Evolutionary conservation across 257 asterid genomes (phyloP).

Genomic region (Apocynum venetum): DNA sequence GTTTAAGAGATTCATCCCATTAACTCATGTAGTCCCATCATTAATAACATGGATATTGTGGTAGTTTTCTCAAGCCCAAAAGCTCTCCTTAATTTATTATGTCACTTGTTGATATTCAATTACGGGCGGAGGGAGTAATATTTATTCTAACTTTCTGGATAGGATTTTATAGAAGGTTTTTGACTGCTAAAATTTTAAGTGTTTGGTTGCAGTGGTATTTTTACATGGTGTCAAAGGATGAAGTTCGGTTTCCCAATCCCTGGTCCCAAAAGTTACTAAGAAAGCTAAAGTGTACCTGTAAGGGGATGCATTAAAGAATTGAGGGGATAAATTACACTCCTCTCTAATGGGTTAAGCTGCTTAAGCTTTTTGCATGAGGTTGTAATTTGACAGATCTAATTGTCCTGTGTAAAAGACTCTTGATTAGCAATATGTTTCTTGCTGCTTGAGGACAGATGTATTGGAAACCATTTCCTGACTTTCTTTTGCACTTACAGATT

Average conservation of each 20-base stretch:
- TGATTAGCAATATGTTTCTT: neutral
- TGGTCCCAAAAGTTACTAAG: neutral
- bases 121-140: too few relatives aligned
- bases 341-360: neutral
- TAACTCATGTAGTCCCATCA: too few relatives aligned
- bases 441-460: neutral
- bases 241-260: neutral
- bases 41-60: too few relatives aligned
- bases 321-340: neutral
- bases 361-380: neutral
- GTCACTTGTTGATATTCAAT: too few relatives aligned
- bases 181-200: neutral
- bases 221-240: constrained; percentile 1
- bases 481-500: neutral
- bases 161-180: neutral
- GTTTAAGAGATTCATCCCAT: too few relatives aligned
- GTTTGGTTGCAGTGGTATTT: neutral
- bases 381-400: neutral
- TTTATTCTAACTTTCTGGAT: neutral
- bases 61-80: too few relatives aligned
- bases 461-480: neutral
- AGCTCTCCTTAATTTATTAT: too few relatives aligned
- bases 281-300: neutral
- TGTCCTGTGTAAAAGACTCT: neutral
- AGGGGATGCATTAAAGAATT: neutral